Evolutionary conservation across 2,329 filamentous ascomycete species (phyloP).

Genomic region (Didymella arachidicola): DNA sequence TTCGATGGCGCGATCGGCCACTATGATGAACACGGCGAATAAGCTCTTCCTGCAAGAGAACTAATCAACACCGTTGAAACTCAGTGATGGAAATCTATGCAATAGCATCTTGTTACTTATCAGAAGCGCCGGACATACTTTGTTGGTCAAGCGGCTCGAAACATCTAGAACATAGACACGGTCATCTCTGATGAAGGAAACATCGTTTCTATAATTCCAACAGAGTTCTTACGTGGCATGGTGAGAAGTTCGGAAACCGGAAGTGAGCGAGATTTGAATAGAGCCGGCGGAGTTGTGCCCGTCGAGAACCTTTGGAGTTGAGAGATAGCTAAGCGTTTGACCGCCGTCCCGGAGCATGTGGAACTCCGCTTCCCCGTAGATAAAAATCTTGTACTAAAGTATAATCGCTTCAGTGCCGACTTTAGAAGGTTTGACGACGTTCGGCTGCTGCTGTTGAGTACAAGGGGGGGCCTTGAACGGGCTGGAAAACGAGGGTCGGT

Average conservation of each 20-base stretch:
- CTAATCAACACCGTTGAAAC: background rate
- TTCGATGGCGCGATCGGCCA: background rate
- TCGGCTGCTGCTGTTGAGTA: background rate
- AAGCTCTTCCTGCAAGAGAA: background rate
- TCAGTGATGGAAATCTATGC: background rate
- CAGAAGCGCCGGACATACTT: background rate
- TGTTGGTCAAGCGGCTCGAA: background rate
- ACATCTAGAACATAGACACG: background rate
- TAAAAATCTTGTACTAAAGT: background rate
- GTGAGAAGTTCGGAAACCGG: background rate
- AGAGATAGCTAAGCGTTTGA: background rate
- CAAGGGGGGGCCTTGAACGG: no score
- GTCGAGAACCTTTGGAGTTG: background rate
- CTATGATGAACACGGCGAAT: background rate
- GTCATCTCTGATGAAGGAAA: background rate
- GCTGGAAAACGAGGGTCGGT: no score
- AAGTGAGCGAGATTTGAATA: background rate
- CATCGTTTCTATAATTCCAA: constrained; percentile 1
- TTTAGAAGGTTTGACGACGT: background rate
- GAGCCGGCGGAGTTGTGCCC: constrained; percentile 16
- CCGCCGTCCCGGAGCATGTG: background rate
- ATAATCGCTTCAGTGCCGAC: background rate
- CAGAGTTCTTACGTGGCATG: background rate
- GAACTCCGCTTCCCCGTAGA: background rate
- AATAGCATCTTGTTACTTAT: background rate